phyloP scores from a whole-genome alignment of 73 alveolate genomes.

The Uronychia setigera region DNA sequence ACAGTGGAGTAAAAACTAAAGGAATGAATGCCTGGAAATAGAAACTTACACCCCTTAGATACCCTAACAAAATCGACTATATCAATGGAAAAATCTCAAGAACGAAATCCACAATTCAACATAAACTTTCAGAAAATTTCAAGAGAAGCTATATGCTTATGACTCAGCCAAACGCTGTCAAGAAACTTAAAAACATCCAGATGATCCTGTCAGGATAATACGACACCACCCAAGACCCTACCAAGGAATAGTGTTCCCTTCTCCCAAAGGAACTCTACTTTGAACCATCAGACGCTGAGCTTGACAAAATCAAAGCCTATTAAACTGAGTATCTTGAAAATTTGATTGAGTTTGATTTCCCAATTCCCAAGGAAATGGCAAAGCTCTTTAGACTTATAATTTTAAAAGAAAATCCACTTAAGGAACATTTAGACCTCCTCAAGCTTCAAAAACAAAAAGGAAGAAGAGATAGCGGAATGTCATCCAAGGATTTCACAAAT shows the following conservation, averaged over 20 bases:
- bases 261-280: neutral
- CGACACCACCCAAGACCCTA: neutral
- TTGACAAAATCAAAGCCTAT: neutral
- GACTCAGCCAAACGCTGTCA: neutral
- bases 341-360: neutral
- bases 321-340: neutral
- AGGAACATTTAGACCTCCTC: neutral
- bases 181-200: neutral
- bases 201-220: neutral
- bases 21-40: neutral
- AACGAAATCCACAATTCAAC: neutral
- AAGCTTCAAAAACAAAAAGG: neutral
- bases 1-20: neutral
- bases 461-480: neutral
- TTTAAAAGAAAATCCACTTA: neutral
- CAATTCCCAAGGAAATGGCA: conserved; percentile 6
- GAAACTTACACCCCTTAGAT: neutral
- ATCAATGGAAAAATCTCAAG: neutral
- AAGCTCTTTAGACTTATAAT: neutral
- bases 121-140: neutral
- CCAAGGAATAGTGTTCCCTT: neutral
- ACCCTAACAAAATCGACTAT: neutral
- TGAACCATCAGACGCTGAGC: neutral
- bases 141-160: neutral
- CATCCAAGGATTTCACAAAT: neutral